Evolutionary conservation across 768 basidiomycete genomes (phyloP), one percentile per base, ranked within the genome.

Genomic region (Termitomyces heimii): DNA sequence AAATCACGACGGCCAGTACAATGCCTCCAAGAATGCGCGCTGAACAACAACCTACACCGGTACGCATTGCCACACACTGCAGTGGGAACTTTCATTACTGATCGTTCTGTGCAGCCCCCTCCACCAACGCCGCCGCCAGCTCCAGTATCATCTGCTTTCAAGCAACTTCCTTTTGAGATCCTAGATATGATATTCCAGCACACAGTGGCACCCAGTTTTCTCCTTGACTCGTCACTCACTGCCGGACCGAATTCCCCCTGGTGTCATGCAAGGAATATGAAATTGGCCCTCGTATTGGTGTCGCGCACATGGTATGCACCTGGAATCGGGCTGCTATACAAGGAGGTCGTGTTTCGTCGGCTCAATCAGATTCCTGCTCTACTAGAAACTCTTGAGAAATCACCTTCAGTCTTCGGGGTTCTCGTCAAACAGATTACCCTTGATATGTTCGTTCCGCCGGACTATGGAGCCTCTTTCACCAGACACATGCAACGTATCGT

Each of bases 271-370:
- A 32, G 64, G 24, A 54, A 37, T 13, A 64, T 62, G 12, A 72
- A 69, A 48, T 53, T 57, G 31, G 13, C 61, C 6, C 20, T 70
- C 14, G 20, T 61, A 14, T 32, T 59, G 12, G 71, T 72, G 14
- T 73, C 66, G 59, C 66, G 61, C 28, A 34, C 43, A 2, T 72
- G 70, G 69, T 57, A 68, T 44, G 24, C 53, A 28, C 54, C 63
- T 20, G 68, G 63, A 8, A 57, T 68, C 35, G 44, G 59, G 16
- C 40, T 67, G 34, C 59, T 72, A 4, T 73, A 71, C 51, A 58
- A 66, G 45, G 59, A 66, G 18, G 52, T 72, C 16, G 60, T 54
- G 37, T 59, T 73, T 37, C 66, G 61, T 10, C 60, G 59, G 6
- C 49, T 63, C n/a, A 62, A 57, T 26, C 67, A 70, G 45, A 56